Evolutionary conservation across 441 rosid species (phyloP).

Genomic region (Aquilaria agallochum): DNA sequence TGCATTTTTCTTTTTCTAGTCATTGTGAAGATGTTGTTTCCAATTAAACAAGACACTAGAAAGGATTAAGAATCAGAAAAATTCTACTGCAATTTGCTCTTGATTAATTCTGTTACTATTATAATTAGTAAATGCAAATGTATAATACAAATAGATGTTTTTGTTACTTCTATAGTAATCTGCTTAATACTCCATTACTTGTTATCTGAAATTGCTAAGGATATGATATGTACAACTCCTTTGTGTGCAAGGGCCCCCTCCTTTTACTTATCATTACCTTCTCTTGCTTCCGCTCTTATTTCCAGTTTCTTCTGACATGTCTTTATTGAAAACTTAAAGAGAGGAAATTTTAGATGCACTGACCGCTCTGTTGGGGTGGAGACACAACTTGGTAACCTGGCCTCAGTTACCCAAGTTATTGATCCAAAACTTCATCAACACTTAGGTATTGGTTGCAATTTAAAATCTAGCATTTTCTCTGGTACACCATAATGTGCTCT

Average conservation of each 20-base stretch:
- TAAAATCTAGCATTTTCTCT: not conserved
- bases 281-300: conserved; percentile 11
- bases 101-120: too few relatives aligned
- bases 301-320: conserved; percentile 22
- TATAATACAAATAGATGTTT: too few relatives aligned
- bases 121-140: too few relatives aligned
- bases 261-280: conserved; percentile 4
- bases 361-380: conserved; percentile 92
- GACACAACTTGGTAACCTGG: conserved; percentile 80
- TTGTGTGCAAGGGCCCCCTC: not conserved
- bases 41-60: too few relatives aligned
- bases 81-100: too few relatives aligned
- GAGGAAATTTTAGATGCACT: conserved; percentile 92
- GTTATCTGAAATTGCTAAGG: not conserved
- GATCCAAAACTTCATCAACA: conserved; percentile 98
- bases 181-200: not conserved
- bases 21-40: too few relatives aligned
- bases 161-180: too few relatives aligned
- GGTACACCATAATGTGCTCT: not conserved
- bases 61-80: too few relatives aligned
- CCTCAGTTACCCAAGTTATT: conserved; percentile 78
- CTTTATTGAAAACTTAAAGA: conserved; percentile 40
- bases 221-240: not conserved
- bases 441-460: conserved; percentile 45
- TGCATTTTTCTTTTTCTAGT: too few relatives aligned